A percentile compares a stretch with the other conserved stretches of the same genome.
phyloP scores from a whole-genome alignment of 139 green algal genomes.

The Coelastrella sp. region DNA sequence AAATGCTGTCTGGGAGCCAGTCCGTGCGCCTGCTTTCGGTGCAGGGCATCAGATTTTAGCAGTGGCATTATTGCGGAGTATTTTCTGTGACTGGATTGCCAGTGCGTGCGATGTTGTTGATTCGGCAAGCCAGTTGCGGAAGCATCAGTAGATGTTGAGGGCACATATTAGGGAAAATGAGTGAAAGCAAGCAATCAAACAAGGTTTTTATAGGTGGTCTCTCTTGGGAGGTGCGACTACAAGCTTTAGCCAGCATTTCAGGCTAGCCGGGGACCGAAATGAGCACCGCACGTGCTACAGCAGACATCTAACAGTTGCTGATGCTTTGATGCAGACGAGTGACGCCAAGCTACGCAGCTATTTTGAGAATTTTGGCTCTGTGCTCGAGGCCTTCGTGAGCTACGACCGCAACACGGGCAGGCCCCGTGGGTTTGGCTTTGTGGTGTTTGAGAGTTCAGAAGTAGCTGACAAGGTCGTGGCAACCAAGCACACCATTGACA shows the following conservation, averaged over 20 bases:
- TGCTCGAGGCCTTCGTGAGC: slow-evolving; percentile 90
- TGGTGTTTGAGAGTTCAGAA: slow-evolving; percentile 88
- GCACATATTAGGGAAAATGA: slow-evolving; percentile 26
- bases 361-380: slow-evolving; percentile 91
- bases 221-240: slow-evolving; percentile 72
- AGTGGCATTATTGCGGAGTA: background rate
- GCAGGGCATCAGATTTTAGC: background rate
- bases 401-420: slow-evolving; percentile 90
- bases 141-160: slow-evolving; percentile 28
- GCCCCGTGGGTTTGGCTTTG: slow-evolving; percentile 93
- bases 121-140: slow-evolving; percentile 36
- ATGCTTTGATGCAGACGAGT: slow-evolving; percentile 15
- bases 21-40: background rate
- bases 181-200: slow-evolving; percentile 59
- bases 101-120: slow-evolving; percentile 17
- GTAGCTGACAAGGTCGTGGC: slow-evolving; percentile 92
- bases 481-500: slow-evolving; percentile 93
- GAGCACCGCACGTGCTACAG: background rate
- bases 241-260: background rate
- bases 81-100: background rate
- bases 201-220: slow-evolving; percentile 91
- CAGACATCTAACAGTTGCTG: background rate
- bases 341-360: slow-evolving; percentile 62
- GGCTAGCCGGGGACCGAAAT: background rate
- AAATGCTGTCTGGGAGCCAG: background rate